phyloP scores from a whole-genome alignment of 768 basidiomycete species.

The Boletus subcaerulescens region DNA sequence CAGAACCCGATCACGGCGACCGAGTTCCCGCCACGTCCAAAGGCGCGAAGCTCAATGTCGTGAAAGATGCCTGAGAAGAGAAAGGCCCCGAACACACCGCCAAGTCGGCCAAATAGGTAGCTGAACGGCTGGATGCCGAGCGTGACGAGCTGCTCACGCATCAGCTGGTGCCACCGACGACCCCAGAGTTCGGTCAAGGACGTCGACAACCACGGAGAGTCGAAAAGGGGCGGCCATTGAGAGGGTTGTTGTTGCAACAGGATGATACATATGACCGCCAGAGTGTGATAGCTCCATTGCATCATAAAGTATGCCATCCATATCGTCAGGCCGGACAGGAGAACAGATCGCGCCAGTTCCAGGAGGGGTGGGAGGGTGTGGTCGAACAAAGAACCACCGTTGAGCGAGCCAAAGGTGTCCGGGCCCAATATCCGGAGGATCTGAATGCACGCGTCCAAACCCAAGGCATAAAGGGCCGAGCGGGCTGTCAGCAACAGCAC shows the following conservation, averaged over 20 bases:
- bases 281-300: slow-evolving; percentile 38
- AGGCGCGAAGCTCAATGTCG: slow-evolving; percentile 39
- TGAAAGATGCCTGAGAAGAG: slow-evolving; percentile 58
- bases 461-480: slow-evolving; percentile 5
- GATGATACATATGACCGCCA: slow-evolving; percentile 42
- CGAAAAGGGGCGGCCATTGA: slow-evolving; percentile 64
- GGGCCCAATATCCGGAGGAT: slow-evolving; percentile 33
- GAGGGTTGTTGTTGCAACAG: slow-evolving; percentile 46
- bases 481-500: slow-evolving; percentile 4
- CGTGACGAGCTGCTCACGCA: slow-evolving; percentile 53
- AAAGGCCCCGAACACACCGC: slow-evolving; percentile 56
- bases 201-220: slow-evolving; percentile 52
- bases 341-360: slow-evolving; percentile 37
- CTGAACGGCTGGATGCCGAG: slow-evolving; percentile 47
- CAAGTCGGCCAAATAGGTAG: slow-evolving; percentile 45
- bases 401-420: slow-evolving; percentile 31
- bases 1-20: slow-evolving; percentile 47
- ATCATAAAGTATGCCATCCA: slow-evolving; percentile 42
- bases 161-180: slow-evolving; percentile 62
- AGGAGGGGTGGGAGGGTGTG: slow-evolving; percentile 31
- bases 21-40: slow-evolving; percentile 40
- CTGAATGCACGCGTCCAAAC: slow-evolving; percentile 14
- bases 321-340: slow-evolving; percentile 39
- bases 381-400: slow-evolving; percentile 38
- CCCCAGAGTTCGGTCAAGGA: slow-evolving; percentile 65